phyloP scores from a whole-genome alignment of 2,329 filamentous ascomycete species.

The Aspergillus sp. region DNA sequence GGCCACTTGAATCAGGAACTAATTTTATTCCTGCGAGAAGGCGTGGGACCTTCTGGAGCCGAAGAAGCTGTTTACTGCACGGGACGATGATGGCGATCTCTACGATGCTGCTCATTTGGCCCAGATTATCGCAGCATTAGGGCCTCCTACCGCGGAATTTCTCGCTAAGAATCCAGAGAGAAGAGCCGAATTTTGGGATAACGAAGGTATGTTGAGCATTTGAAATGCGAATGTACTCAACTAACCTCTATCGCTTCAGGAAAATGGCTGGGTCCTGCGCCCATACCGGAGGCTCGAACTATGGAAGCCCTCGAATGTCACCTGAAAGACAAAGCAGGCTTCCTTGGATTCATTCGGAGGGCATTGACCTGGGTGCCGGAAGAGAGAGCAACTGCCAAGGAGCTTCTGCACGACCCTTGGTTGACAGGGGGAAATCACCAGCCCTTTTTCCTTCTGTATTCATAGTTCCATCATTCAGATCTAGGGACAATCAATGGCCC shows the following conservation, averaged over 20 bases:
- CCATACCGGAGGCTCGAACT: constrained; percentile 24
- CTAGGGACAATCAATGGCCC: not conserved
- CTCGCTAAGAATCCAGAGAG: constrained; percentile 26
- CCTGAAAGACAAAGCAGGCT: constrained; percentile 24
- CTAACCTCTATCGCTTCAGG: constrained; percentile 14
- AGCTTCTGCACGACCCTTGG: constrained; percentile 38
- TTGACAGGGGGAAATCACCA: constrained; percentile 11
- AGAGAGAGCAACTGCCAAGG: constrained; percentile 33
- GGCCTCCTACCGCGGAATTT: constrained; percentile 38
- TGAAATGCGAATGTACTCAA: not conserved
- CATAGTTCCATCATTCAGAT: not conserved
- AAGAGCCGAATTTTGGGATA: constrained; percentile 36
- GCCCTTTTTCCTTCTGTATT: not conserved
- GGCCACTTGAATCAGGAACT: constrained; percentile 5
- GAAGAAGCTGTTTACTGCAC: constrained; percentile 40
- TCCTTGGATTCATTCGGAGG: constrained; percentile 33
- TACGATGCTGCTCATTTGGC: constrained; percentile 46
- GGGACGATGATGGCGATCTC: constrained; percentile 32
- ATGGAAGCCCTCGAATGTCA: constrained; percentile 20
- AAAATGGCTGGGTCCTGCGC: constrained; percentile 26
- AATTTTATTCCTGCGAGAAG: constrained; percentile 25
- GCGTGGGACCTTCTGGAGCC: constrained; percentile 49
- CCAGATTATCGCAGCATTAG: constrained; percentile 45
- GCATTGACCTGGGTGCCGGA: constrained; percentile 39
- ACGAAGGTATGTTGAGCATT: constrained; percentile 27